These are phyloP conservation scores for Aspergillus fijiensis DNA, from an alignment of 2,329 filamentous ascomycete genomes.

Conservation along the genomic window DNA sequence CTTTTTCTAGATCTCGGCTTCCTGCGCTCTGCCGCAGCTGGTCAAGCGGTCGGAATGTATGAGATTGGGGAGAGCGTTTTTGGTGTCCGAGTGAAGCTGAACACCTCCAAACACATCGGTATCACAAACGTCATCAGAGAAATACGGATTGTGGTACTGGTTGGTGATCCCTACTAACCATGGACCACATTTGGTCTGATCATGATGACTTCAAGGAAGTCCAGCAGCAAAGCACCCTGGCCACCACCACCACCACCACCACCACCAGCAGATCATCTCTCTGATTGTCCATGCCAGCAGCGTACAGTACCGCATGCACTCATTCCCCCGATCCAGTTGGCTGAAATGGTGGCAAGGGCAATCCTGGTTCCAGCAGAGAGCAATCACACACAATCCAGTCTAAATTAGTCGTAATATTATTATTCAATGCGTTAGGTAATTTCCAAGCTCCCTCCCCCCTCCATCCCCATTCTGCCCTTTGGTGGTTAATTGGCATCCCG, in stretches of 20 bases:
- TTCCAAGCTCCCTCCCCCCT: background rate
- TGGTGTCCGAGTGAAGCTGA: background rate
- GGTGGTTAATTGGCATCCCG: background rate
- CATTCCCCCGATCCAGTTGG: background rate
- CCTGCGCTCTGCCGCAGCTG: background rate
- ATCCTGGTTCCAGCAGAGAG: background rate
- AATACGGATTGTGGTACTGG: background rate
- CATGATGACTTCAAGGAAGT: background rate
- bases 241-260: too few species aligned
- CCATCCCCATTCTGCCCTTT: background rate
- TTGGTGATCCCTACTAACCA: background rate
- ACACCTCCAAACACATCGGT: background rate
- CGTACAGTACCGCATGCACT: background rate
- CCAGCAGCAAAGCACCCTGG: background rate
- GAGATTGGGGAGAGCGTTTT: background rate
- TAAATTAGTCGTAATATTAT: background rate
- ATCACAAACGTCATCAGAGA: background rate
- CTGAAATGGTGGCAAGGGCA: background rate
- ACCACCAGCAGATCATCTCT: too few species aligned
- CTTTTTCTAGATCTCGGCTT: background rate
- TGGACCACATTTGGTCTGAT: background rate
- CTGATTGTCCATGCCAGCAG: background rate
- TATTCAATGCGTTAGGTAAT: slow-evolving; percentile 1
- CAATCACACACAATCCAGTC: background rate
- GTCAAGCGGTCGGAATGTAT: background rate